These are phyloP conservation scores for Pythium monospermum DNA, from an alignment of 352 stramenopile genomes.

Conservation along the genomic window DNA sequence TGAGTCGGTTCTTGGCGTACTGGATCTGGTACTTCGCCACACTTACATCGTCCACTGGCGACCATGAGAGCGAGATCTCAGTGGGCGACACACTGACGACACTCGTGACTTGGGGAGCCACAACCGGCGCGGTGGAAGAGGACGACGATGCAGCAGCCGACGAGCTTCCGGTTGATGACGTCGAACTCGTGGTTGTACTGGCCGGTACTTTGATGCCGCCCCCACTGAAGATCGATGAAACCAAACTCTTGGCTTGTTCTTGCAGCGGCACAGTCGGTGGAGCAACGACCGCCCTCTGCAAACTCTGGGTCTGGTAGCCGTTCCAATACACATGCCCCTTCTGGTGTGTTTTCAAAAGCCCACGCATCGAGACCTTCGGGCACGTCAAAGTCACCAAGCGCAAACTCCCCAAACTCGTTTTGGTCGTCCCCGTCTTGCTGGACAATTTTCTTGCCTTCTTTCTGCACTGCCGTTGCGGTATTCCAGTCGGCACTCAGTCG, in stretches of 20 bases:
- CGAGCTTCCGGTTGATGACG: neutral
- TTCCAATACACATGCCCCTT: constrained; percentile 34
- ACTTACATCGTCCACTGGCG: constrained; percentile 45
- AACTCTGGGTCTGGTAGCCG: constrained; percentile 54
- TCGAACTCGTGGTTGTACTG: neutral
- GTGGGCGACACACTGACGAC: constrained; percentile 53
- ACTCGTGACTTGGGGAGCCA: constrained; percentile 48
- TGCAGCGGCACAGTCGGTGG: constrained; percentile 28
- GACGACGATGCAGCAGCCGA: neutral
- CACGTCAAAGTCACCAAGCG: constrained; percentile 2
- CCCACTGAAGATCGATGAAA: constrained; percentile 52
- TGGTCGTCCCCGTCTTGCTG: constrained; percentile 2
- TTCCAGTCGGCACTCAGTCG: constrained; percentile 24
- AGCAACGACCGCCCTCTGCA: constrained; percentile 20
- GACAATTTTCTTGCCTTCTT: no score
- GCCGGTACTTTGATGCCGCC: constrained; percentile 29
- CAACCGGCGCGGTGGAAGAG: constrained; percentile 4
- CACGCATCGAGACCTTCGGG: constrained; percentile 18
- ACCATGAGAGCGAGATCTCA: constrained; percentile 72
- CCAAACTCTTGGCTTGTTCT: constrained; percentile 67
- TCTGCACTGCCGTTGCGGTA: no score
- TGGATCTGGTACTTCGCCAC: constrained; percentile 79
- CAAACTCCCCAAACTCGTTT: no score
- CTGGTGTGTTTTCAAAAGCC: constrained; percentile 29
- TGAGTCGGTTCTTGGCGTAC: constrained; percentile 72